Conservation (phyloP, 495 filamentous ascomycete species). For the Hypoxylon rickii region DNA sequence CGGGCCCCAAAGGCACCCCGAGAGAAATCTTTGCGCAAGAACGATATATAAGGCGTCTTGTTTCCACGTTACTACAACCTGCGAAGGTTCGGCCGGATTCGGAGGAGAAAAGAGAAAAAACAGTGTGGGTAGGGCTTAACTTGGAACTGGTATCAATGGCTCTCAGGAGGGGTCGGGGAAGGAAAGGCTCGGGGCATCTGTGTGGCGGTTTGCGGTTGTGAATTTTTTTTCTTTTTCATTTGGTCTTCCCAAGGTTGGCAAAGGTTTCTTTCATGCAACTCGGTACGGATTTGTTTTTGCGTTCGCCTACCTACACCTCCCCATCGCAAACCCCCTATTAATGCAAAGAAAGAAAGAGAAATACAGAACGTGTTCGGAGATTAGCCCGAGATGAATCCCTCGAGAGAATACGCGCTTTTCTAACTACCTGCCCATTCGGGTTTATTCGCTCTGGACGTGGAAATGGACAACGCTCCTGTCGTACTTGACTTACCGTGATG, state of each 20-base stretch:
- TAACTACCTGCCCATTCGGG: not conserved
- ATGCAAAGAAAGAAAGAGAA: not conserved
- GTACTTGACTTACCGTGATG: no score
- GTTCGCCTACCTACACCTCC: no score
- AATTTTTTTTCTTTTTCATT: slow-evolving; percentile 12
- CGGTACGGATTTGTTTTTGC: not conserved
- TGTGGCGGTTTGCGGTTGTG: slow-evolving; percentile 26
- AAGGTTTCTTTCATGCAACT: not conserved
- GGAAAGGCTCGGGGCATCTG: slow-evolving; percentile 25
- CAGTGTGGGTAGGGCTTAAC: slow-evolving; percentile 20
- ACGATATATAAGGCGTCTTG: slow-evolving; percentile 34
- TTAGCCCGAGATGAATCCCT: not conserved
- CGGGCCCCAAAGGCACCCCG: slow-evolving; percentile 6
- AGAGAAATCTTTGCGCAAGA: slow-evolving; percentile 9
- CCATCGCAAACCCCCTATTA: not conserved
- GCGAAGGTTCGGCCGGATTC: slow-evolving; percentile 27
- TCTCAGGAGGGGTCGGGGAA: no score
- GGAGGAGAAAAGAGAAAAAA: slow-evolving; percentile 17
- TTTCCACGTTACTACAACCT: slow-evolving; percentile 25
- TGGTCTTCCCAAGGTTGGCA: slow-evolving; percentile 8
- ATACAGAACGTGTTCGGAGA: not conserved
- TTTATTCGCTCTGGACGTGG: no score
- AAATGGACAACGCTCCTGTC: no score
- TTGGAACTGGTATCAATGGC: slow-evolving; percentile 25
- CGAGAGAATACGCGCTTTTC: not conserved